These are phyloP conservation scores for Solanum commersonii DNA, from an alignment of 257 asterid species.

Conservation along the genomic window DNA sequence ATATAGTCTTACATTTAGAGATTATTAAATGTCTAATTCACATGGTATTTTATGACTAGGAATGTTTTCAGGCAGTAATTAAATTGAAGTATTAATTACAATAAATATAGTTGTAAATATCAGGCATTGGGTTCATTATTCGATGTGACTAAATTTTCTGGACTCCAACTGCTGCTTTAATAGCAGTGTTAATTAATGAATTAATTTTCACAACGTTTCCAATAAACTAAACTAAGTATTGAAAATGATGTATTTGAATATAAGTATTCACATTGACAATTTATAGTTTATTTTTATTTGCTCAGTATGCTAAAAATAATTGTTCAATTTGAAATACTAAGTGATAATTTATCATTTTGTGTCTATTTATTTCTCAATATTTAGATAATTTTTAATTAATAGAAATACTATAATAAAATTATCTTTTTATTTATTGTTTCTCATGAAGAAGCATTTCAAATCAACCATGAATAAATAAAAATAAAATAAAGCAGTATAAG, in stretches of 20 bases:
- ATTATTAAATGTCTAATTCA: not conserved
- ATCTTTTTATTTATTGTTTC: not conserved
- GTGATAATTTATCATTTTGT: not conserved
- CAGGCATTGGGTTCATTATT: not conserved
- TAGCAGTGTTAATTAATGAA: not conserved
- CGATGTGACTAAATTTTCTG: not conserved
- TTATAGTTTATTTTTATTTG: not conserved
- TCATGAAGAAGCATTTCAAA: not conserved
- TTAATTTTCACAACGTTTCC: not conserved
- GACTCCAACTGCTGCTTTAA: not conserved
- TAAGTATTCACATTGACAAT: not conserved
- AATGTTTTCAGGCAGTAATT: not conserved
- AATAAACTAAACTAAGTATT: not conserved
- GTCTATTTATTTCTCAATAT: not conserved
- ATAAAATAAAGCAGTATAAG: not conserved
- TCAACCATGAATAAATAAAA: not conserved
- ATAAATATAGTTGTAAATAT: not conserved
- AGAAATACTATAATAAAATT: not conserved
- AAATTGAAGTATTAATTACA: not conserved
- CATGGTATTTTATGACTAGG: not conserved
- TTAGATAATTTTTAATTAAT: not conserved
- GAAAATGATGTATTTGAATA: not conserved
- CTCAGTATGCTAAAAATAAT: not conserved
- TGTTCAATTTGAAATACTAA: not conserved
- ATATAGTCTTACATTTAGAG: not conserved